Base-by-base conservation (phyloP, 108 stramenopile species). In the Cyclotella distinguenda region DNA sequence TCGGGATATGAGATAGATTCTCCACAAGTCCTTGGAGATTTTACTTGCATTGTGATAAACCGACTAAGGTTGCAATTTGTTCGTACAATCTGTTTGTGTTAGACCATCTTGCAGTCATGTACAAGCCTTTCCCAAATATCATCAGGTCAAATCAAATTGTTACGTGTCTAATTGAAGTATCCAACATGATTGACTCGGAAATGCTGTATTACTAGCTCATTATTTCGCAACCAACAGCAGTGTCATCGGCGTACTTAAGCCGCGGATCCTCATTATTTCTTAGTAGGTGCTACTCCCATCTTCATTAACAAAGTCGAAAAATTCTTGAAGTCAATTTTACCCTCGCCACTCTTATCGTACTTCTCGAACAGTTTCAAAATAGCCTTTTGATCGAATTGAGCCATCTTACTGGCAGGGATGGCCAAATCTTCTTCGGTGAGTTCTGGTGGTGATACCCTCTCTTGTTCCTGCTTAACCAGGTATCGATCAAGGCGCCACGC, bases 281-380 rank as follows among this genome's bases (percentile, higher is more conserved):
- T 86, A 43, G 45, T 65, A 11, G 97, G 97, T 12, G 95, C 95
- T 64, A 98, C 86, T 53, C 94, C 94, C 82, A 96, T 78, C 68
- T 96, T 92, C 64, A 95, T 64, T 70, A 98, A 71, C 90, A 96
- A 86, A n/a, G 78, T 68, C 18, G 88, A 79, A 66, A 98, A 96
- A 52, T 98, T 92, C 71, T 90, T 81, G 63, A 84, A 88, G 53
- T 84, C 93, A 66, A 97, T 93, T 35, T 70, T 70, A 7, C 97
- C 97, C 77, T 87, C 83, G 26, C 91, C 88, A 59, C 94, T 86
- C 61, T 78, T 82, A 72, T 98, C 97, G 65, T 88, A 96, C 60
- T 88, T 89, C 25, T 70, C 79, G 70, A 95, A 98, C 77, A 98
- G 57, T 23, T 77, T 67, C 54, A 81, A 77, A 56, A 96, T 64